Base-by-base conservation (phyloP, 768 basidiomycete species). In the Krasilnikovozyma curviuscula region DNA sequence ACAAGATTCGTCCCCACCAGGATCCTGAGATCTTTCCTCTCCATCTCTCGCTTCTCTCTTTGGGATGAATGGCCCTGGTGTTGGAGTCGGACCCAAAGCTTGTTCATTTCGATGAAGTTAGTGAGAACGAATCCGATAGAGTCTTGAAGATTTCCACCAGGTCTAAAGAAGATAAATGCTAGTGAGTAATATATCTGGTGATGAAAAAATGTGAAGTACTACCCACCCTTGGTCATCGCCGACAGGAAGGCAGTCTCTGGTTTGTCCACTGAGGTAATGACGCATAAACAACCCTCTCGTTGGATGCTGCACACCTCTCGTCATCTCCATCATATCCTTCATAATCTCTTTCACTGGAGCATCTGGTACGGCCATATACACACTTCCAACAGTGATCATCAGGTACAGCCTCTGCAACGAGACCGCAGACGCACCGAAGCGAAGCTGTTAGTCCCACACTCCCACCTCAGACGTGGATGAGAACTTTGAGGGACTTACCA, bases 241-340 rank as follows among this genome's bases (percentile, higher is more conserved):
- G n/a, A 89, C 64, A 1, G 93, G 93, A n/a, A 98, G 67, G 61
- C 91, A 77, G 60, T 95, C 89, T 55, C 88, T 73, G 14, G 93
- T 97, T 69, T 97, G 89, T 13, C 93, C 91, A 51, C 83, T 86
- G 29, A 97, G 76, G 65, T 97, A 97, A 62, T 98, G 91, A 24
- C 91, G 73, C 30, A 98, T 70, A 67, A 98, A 98, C 29, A 98
- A 68, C 16, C 93, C 93, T 39, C 93, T 73, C 42, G 88, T 85
- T n/a, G 93, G 91, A 63, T 97, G 88, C 54, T 97, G 72, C 5
- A 98, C 86, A 52, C 93, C 93, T 18, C 88, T 72, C 30, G 86
- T 86, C 93, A 97, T 97, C 66, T 98, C 93, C 81, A 98, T 81
- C 91, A 97, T 95, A 66, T 98, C 93, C 72, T 93, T 97, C 91